These are phyloP conservation scores for Aspergillus sp. DNA, from an alignment of 2,329 filamentous ascomycete species.

Conservation along the genomic window DNA sequence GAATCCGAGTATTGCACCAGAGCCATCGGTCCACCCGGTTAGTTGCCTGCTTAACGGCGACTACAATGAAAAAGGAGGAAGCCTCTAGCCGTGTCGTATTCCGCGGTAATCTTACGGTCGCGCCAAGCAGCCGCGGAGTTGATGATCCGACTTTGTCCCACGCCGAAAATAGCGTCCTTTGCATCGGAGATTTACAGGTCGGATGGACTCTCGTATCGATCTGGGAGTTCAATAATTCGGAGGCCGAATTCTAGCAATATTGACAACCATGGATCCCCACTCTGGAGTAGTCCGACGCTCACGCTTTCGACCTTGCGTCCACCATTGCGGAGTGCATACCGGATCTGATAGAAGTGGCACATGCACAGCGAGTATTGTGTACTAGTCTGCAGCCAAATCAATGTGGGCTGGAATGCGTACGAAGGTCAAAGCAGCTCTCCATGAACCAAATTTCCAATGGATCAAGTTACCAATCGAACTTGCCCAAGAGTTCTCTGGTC, in stretches of 20 bases:
- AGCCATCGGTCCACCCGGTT: slow-evolving; percentile 46
- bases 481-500: not conserved
- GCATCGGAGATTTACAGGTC: not conserved
- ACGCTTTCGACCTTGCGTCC: not conserved
- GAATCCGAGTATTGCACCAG: slow-evolving; percentile 64
- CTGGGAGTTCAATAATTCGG: not conserved
- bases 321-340: not conserved
- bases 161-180: not conserved
- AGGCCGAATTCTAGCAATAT: not conserved
- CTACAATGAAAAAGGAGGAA: too few relatives aligned
- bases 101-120: not conserved
- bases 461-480: too few relatives aligned
- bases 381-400: not conserved
- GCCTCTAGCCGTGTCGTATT: too few relatives aligned
- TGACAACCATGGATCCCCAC: not conserved
- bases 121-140: not conserved
- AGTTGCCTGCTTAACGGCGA: too few relatives aligned
- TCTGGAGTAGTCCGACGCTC: not conserved
- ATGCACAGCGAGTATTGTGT: not conserved
- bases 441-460: not conserved
- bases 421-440: not conserved
- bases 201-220: not conserved
- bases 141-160: too few relatives aligned
- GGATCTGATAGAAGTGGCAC: not conserved
- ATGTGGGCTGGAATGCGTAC: not conserved